A percentile compares a stretch with the other conserved stretches of the same genome.
Conservation (phyloP, 768 basidiomycete genomes). For the Serendipita sp. region DNA sequence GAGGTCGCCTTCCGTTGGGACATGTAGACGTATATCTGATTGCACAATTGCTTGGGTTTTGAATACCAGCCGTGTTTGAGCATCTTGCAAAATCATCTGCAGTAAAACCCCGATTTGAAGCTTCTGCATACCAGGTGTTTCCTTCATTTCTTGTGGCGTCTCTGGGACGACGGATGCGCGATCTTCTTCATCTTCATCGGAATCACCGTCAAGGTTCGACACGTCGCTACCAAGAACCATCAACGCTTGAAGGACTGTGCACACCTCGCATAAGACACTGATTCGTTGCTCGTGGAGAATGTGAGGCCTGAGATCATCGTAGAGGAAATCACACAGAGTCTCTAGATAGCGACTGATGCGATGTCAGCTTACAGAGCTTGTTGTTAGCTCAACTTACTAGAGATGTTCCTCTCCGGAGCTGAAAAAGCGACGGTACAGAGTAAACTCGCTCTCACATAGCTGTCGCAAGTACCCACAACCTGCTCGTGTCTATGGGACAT, state of each 20-base stretch:
- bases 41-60: slow-evolving; percentile 88
- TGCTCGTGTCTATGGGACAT: slow-evolving; percentile 51
- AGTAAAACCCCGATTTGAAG: slow-evolving; percentile 71
- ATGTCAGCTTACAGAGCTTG: slow-evolving; percentile 3
- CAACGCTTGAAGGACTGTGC: slow-evolving; percentile 87
- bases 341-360: slow-evolving; percentile 66
- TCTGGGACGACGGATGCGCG: slow-evolving; percentile 25
- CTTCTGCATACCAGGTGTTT: slow-evolving; percentile 28
- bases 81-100: slow-evolving; percentile 86
- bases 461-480: slow-evolving; percentile 91
- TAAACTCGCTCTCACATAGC: slow-evolving; percentile 79
- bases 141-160: slow-evolving; percentile 18
- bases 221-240: slow-evolving; percentile 71
- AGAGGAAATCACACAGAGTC: slow-evolving; percentile 81
- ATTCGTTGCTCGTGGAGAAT: slow-evolving; percentile 87
- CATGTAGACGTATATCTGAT: slow-evolving; percentile 72
- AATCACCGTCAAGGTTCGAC: slow-evolving; percentile 21
- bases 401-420: slow-evolving; percentile 62
- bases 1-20: slow-evolving; percentile 61
- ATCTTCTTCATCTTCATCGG: slow-evolving; percentile 20
- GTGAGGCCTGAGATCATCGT: slow-evolving; percentile 88
- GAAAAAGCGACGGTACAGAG: slow-evolving; percentile 75
- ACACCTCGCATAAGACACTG: slow-evolving; percentile 81
- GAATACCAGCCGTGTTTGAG: slow-evolving; percentile 90
- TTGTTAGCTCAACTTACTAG: slow-evolving; percentile 37